These are phyloP conservation scores for Ganoderma sinense DNA, from an alignment of 1,284 basidiomycete genomes.

Conservation along the genomic window DNA sequence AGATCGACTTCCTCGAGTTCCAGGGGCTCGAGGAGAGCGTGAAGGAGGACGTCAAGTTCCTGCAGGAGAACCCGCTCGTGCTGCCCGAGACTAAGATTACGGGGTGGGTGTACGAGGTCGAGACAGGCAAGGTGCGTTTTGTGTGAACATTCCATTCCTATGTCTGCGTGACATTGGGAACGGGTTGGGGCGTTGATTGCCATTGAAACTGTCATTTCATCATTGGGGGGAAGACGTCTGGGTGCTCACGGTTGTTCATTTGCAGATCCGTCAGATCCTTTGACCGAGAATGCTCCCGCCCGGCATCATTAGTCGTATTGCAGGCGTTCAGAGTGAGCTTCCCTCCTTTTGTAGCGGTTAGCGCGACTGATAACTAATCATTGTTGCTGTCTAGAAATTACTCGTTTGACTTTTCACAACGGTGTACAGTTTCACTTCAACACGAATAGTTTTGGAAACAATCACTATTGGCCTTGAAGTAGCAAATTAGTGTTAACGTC, in stretches of 20 bases:
- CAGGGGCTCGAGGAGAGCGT: conserved; percentile 59
- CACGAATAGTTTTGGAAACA: no score
- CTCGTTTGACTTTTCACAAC: not conserved
- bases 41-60: conserved; percentile 61
- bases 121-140: conserved; percentile 60
- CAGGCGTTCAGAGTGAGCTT: not conserved
- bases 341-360: not conserved
- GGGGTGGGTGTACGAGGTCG: conserved; percentile 73
- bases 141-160: not conserved
- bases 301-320: not conserved
- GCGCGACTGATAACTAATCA: not conserved
- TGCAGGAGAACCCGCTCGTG: conserved; percentile 62
- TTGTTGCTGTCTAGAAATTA: not conserved
- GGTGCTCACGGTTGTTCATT: not conserved
- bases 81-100: conserved; percentile 61
- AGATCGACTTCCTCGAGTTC: conserved; percentile 68
- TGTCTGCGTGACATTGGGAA: not conserved
- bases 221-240: not conserved
- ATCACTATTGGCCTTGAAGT: no score
- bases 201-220: not conserved
- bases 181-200: not conserved
- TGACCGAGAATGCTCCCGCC: not conserved
- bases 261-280: conserved; percentile 21
- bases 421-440: not conserved
- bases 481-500: no score